Conservation (phyloP, 768 basidiomycete species). For the Boletellus ananas region DNA sequence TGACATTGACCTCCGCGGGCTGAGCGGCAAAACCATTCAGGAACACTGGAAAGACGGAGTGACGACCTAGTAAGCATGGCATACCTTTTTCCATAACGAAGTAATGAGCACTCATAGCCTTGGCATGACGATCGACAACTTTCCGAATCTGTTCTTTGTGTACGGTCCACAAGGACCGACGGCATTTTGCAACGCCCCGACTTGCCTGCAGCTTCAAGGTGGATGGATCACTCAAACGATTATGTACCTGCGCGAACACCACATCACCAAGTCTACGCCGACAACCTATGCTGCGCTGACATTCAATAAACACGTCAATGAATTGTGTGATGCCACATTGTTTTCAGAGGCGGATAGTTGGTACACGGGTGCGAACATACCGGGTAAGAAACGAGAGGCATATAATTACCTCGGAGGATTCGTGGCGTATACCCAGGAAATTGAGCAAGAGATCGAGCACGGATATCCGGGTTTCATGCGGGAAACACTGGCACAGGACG, state of each 20-base stretch:
- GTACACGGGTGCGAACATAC: conserved; percentile 10
- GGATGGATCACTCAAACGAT: conserved; percentile 12
- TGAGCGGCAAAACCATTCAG: conserved; percentile 9
- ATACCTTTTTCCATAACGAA: not conserved
- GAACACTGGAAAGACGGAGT: conserved; percentile 15
- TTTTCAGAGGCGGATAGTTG: not conserved
- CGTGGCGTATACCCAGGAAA: not conserved
- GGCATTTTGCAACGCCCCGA: conserved; percentile 7
- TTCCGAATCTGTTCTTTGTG: conserved; percentile 11
- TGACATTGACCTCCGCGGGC: conserved; percentile 10
- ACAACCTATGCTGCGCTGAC: not conserved
- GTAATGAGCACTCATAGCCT: conserved; percentile 1
- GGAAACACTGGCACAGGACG: not conserved
- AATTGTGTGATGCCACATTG: not conserved
- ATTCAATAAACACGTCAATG: conserved; percentile 13
- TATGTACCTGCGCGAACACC: conserved; percentile 4
- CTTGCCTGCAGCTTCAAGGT: conserved; percentile 3
- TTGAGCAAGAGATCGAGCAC: conserved; percentile 1
- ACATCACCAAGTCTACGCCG: conserved; percentile 14
- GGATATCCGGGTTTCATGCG: conserved; percentile 12
- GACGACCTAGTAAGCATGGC: conserved; percentile 10
- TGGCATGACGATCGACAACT: conserved; percentile 13
- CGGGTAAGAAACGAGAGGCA: conserved; percentile 6
- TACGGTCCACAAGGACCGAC: conserved; percentile 14
- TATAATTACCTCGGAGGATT: conserved; percentile 7